Percentiles rank a stretch among this genome's conserved stretches.
These are phyloP conservation scores for Yamadazyma conglobata DNA, from an alignment of 1,139 yeast species.

Conservation along the genomic window DNA sequence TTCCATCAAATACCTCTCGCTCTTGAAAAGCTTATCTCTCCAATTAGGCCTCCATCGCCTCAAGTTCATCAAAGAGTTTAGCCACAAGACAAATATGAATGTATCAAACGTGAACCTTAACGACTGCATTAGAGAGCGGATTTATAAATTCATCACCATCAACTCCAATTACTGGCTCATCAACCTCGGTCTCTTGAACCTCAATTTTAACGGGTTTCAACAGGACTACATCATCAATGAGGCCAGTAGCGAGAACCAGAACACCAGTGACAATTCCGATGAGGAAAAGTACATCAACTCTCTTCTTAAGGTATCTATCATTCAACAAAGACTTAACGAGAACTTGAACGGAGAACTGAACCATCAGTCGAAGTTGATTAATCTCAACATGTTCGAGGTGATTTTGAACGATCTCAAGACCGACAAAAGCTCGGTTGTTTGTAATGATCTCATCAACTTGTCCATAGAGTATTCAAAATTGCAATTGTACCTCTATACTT, in stretches of 20 bases:
- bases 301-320: constrained; percentile 36
- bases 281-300: constrained; percentile 39
- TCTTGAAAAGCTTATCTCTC: constrained; percentile 39
- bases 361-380: constrained; percentile 29
- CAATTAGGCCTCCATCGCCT: constrained; percentile 46
- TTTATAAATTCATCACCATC: constrained; percentile 43
- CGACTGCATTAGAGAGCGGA: constrained; percentile 39
- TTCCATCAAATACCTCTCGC: constrained; percentile 37
- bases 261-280: constrained; percentile 5
- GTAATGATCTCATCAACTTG: constrained; percentile 27
- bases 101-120: constrained; percentile 31
- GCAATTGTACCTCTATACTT: constrained; percentile 38
- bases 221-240: constrained; percentile 42
- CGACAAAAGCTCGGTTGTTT: constrained; percentile 15
- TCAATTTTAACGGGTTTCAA: constrained; percentile 38
- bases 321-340: constrained; percentile 42
- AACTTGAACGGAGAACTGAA: constrained; percentile 26
- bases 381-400: constrained; percentile 43
- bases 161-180: constrained; percentile 46
- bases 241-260: constrained; percentile 23
- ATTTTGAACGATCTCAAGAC: constrained; percentile 32
- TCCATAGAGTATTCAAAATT: constrained; percentile 39
- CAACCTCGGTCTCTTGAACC: constrained; percentile 37
- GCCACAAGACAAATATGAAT: constrained; percentile 40
- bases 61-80: constrained; percentile 42